Percentiles rank a stretch among this genome's conserved stretches.
These are phyloP conservation scores for Microthlaspi erraticum DNA, from an alignment of 345 rosid species.

Conservation along the genomic window DNA sequence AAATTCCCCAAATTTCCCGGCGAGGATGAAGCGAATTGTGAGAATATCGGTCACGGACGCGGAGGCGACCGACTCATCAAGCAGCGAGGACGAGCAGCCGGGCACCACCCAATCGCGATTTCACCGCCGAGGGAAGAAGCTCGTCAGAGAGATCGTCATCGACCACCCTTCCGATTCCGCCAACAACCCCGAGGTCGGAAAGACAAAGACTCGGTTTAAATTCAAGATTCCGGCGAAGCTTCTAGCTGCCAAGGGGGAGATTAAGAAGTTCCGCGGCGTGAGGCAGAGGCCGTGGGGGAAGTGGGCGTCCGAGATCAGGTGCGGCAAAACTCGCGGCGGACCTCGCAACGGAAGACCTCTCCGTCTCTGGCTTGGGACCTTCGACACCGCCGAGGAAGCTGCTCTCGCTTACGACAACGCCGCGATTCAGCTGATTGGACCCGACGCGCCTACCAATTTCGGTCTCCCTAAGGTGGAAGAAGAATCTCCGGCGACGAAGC, in stretches of 20 bases:
- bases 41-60: constrained; percentile 49
- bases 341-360: constrained; percentile 43
- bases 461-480: constrained; percentile 27
- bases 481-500: constrained; percentile 8
- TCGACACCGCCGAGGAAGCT: constrained; percentile 66
- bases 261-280: constrained; percentile 59
- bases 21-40: constrained; percentile 41
- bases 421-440: constrained; percentile 54
- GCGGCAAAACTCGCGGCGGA: constrained; percentile 30
- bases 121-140: constrained; percentile 44
- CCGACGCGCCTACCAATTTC: constrained; percentile 60
- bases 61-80: constrained; percentile 57
- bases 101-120: neutral
- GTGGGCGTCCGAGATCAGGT: constrained; percentile 74
- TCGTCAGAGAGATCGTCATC: constrained; percentile 46
- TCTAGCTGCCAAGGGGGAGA: neutral
- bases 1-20: neutral
- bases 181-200: constrained; percentile 1
- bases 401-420: constrained; percentile 63
- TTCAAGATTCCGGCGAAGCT: constrained; percentile 32
- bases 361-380: constrained; percentile 67
- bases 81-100: constrained; percentile 42
- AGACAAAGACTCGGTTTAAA: constrained; percentile 23
- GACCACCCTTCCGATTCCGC: constrained; percentile 21
- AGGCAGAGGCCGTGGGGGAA: constrained; percentile 69